Evolutionary conservation across 2,329 filamentous ascomycete genomes (phyloP).

Genomic region (Penicillium sp.): DNA sequence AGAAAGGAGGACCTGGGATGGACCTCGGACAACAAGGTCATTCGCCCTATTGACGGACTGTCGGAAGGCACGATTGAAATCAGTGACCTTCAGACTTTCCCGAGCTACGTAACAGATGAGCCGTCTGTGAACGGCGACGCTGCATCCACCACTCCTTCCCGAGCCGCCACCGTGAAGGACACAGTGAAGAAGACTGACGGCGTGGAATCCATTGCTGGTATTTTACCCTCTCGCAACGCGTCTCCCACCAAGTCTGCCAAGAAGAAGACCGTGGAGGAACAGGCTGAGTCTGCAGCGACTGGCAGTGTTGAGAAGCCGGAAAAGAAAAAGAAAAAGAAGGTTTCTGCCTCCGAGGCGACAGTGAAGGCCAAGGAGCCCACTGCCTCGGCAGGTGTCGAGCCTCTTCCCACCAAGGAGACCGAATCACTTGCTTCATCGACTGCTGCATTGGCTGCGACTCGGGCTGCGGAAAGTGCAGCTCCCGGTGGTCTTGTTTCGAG

Average conservation of each 20-base stretch:
- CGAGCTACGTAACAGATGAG: conserved; percentile 40
- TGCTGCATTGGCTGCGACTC: conserved; percentile 12
- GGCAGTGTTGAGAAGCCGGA: conserved; percentile 55
- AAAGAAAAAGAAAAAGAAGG: conserved; percentile 66
- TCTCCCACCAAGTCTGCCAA: conserved; percentile 41
- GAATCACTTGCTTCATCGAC: conserved; percentile 16
- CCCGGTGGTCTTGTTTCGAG: conserved; percentile 22
- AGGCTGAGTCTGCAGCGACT: conserved; percentile 22
- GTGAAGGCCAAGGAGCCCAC: conserved; percentile 44
- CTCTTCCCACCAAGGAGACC: conserved; percentile 11
- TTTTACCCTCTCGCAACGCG: conserved; percentile 27
- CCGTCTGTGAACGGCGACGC: conserved; percentile 46
- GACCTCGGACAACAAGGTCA: conserved; percentile 83
- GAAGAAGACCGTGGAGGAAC: conserved; percentile 42
- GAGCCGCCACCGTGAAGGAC: conserved; percentile 33
- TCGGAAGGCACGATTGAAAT: conserved; percentile 70
- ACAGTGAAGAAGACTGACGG: conserved; percentile 34
- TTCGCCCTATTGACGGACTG: conserved; percentile 71
- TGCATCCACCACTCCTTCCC: conserved; percentile 29
- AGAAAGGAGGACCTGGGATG: conserved; percentile 88
- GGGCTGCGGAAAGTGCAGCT: conserved; percentile 15
- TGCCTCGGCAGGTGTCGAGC: conserved; percentile 14
- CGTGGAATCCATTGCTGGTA: conserved; percentile 23
- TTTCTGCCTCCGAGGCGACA: conserved; percentile 39
- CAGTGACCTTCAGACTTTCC: conserved; percentile 58